A percentile compares a stretch with the other conserved stretches of the same genome.
phyloP scores from a whole-genome alignment of 2,329 filamentous ascomycete genomes.

The Colletotrichum gigasporum region DNA sequence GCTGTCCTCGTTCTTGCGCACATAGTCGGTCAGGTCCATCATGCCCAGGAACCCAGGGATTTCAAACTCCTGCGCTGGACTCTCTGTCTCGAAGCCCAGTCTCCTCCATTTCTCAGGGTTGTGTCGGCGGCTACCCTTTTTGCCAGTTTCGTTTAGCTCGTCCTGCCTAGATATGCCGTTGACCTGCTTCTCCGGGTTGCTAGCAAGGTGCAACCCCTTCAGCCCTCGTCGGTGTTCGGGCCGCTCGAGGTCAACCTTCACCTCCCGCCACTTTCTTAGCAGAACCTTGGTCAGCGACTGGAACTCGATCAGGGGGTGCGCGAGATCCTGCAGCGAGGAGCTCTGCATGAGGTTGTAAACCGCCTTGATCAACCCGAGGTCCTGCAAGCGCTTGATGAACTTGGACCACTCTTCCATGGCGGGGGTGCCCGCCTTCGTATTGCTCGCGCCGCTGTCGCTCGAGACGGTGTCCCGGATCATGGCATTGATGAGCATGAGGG shows the following conservation, averaged over 20 bases:
- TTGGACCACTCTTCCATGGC: constrained; percentile 85
- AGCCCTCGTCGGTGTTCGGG: constrained; percentile 88
- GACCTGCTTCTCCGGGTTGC: constrained; percentile 70
- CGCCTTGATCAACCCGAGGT: constrained; percentile 90
- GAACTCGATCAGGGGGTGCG: constrained; percentile 90
- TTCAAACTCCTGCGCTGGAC: constrained; percentile 85
- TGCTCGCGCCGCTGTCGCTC: constrained; percentile 66
- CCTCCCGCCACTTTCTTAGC: constrained; percentile 86
- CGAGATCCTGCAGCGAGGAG: constrained; percentile 88
- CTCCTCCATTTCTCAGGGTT: constrained; percentile 93
- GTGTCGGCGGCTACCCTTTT: constrained; percentile 75
- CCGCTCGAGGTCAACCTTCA: constrained; percentile 84
- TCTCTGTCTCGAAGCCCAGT: constrained; percentile 91
- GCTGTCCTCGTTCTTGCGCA: constrained; percentile 88
- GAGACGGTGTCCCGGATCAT: constrained; percentile 92
- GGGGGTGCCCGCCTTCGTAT: constrained; percentile 40
- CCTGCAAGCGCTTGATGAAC: constrained; percentile 92
- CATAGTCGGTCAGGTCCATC: constrained; percentile 97
- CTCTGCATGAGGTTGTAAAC: constrained; percentile 96
- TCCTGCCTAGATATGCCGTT: constrained; percentile 49
- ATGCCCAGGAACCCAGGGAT: constrained; percentile 89
- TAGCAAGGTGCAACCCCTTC: constrained; percentile 85
- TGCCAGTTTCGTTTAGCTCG: constrained; percentile 48
- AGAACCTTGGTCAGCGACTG: constrained; percentile 91
- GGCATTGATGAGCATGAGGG: constrained; percentile 93